Percentiles rank a stretch among this genome's conserved stretches.
Evolutionary conservation across 106 monocot genomes (phyloP).

Genomic region (Iris macrosiphon): DNA sequence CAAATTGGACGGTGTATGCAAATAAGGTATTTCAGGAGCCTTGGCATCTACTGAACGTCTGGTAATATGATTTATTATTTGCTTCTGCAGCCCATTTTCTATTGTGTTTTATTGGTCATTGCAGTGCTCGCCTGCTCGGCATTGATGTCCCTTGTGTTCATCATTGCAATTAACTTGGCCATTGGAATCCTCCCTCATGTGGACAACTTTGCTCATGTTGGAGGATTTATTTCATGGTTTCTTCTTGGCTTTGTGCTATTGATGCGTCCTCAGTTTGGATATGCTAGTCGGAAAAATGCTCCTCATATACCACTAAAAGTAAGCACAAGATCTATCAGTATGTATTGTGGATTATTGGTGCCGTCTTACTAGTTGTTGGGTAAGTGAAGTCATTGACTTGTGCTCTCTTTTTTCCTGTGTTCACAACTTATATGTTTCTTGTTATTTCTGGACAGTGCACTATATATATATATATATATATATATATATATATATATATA

Average conservation of each 20-base stretch:
- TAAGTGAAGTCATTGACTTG: too few relatives aligned
- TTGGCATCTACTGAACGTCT: not conserved
- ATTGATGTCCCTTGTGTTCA: slow-evolving; percentile 59
- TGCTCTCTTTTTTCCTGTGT: too few relatives aligned
- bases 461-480: too few relatives aligned
- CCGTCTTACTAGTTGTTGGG: slow-evolving; percentile 31
- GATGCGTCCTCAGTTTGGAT: slow-evolving; percentile 63
- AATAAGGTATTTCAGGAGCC: slow-evolving; percentile 57
- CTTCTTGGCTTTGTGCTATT: slow-evolving; percentile 70
- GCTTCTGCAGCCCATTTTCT: not conserved
- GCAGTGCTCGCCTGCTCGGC: slow-evolving; percentile 73
- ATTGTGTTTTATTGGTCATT: slow-evolving; percentile 7
- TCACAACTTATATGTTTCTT: too few relatives aligned
- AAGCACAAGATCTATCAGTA: slow-evolving; percentile 61
- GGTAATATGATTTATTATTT: not conserved
- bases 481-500: too few relatives aligned
- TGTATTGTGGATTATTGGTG: slow-evolving; percentile 27
- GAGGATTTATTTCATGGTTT: slow-evolving; percentile 69
- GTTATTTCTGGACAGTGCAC: too few relatives aligned
- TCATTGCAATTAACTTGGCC: slow-evolving; percentile 76
- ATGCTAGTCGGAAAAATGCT: slow-evolving; percentile 31
- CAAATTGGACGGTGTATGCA: slow-evolving; percentile 94
- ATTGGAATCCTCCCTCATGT: slow-evolving; percentile 83
- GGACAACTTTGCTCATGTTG: slow-evolving; percentile 77
- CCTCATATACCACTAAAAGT: slow-evolving; percentile 15